Conservation (phyloP, 2,329 filamentous ascomycete species). For the Ceratocystis albifundus region DNA sequence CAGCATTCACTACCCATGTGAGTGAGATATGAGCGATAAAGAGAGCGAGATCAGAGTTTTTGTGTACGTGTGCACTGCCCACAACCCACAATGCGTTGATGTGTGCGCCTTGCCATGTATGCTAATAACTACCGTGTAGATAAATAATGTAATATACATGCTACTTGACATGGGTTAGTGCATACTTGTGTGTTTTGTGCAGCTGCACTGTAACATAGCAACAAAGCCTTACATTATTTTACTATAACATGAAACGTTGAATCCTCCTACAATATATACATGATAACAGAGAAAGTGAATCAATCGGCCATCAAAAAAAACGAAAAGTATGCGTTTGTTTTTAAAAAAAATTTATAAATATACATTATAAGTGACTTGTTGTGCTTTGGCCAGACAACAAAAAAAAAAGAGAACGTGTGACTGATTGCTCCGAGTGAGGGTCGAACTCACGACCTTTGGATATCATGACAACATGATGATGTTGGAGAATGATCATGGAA, state of each 20-base stretch:
- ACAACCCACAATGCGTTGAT: background rate
- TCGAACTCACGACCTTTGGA: slow-evolving; percentile 25
- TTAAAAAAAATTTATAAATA: background rate
- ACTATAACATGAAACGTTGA: background rate
- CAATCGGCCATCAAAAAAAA: background rate
- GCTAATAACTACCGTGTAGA: background rate
- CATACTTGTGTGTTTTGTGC: background rate
- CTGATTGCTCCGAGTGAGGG: slow-evolving; percentile 24
- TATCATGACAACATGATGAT: slow-evolving; percentile 11
- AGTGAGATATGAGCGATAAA: background rate
- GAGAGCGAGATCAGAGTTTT: background rate
- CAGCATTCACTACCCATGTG: background rate
- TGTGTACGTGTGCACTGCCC: background rate
- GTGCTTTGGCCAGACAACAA: background rate
- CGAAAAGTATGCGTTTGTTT: background rate
- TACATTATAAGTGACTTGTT: no score
- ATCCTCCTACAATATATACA: background rate
- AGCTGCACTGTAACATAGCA: slow-evolving; percentile 7
- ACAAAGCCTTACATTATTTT: background rate
- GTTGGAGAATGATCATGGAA: background rate
- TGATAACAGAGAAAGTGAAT: background rate
- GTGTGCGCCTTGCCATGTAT: background rate
- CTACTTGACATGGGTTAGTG: background rate
- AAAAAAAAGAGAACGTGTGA: background rate
- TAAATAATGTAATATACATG: background rate